Percentiles rank a stretch among this genome's conserved stretches.
Conservation (phyloP, 495 filamentous ascomycete genomes). For the Xylaria grammica region DNA sequence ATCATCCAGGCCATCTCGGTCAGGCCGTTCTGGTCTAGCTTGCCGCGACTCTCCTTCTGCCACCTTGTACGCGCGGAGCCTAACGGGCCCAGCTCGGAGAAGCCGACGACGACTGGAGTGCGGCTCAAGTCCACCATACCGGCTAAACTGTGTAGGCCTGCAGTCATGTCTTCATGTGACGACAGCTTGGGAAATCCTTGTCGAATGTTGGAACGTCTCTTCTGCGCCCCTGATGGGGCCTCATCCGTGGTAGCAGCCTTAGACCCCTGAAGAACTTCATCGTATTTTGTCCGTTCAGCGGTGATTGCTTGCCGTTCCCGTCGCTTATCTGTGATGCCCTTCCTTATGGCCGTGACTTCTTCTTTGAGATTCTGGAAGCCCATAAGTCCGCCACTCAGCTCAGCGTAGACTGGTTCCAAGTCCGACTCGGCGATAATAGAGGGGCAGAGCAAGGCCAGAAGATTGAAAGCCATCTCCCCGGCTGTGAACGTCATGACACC, state of each 20-base stretch:
- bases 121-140: slow-evolving; percentile 89
- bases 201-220: slow-evolving; percentile 84
- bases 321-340: slow-evolving; percentile 84
- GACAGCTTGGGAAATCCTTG: slow-evolving; percentile 81
- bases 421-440: slow-evolving; percentile 84
- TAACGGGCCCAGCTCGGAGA: slow-evolving; percentile 88
- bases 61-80: slow-evolving; percentile 89
- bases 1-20: slow-evolving; percentile 96
- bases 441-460: slow-evolving; percentile 85
- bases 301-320: slow-evolving; percentile 82
- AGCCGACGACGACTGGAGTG: slow-evolving; percentile 84
- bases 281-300: slow-evolving; percentile 75
- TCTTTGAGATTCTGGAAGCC: slow-evolving; percentile 85
- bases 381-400: slow-evolving; percentile 87
- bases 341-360: slow-evolving; percentile 75
- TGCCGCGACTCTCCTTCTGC: slow-evolving; percentile 89
- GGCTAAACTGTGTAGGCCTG: slow-evolving; percentile 78
- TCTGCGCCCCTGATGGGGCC: not conserved
- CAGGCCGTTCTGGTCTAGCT: slow-evolving; percentile 87
- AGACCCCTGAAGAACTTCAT: slow-evolving; percentile 64
- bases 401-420: slow-evolving; percentile 80
- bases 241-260: not conserved
- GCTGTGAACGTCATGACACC: slow-evolving; percentile 88
- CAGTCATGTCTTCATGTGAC: slow-evolving; percentile 76
- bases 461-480: slow-evolving; percentile 90